Evolutionary conservation across 2,329 filamentous ascomycete species (phyloP).

Genomic region (Sclerotinia nivalis): DNA sequence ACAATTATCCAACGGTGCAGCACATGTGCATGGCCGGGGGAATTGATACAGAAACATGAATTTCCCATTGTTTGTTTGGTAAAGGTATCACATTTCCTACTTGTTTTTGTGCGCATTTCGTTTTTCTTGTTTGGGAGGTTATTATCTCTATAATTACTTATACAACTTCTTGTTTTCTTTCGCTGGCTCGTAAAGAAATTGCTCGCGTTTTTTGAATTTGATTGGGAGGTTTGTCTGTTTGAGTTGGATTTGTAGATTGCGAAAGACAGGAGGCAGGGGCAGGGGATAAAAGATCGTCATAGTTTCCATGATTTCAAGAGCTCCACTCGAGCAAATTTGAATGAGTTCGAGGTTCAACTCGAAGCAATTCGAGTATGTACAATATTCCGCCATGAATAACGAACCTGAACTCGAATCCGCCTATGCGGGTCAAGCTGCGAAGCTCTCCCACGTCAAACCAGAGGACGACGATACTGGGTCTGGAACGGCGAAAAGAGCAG

Average conservation of each 20-base stretch:
- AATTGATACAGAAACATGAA: not conserved
- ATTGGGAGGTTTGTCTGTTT: constrained; percentile 1
- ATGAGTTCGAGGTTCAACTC: constrained; percentile 15
- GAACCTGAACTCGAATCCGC: constrained; percentile 8
- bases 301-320: constrained; percentile 9
- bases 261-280: not conserved
- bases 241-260: constrained; percentile 1
- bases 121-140: not conserved
- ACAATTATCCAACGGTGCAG: not conserved
- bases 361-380: constrained; percentile 21
- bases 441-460: constrained; percentile 48
- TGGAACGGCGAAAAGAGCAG: constrained; percentile 60
- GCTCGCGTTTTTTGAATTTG: not conserved
- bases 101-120: not conserved
- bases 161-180: not conserved
- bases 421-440: constrained; percentile 63
- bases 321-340: constrained; percentile 12
- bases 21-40: not conserved
- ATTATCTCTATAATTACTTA: not conserved
- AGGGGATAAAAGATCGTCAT: constrained; percentile 9
- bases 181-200: not conserved
- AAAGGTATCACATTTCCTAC: not conserved
- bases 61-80: not conserved
- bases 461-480: constrained; percentile 33
- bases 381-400: constrained; percentile 16